phyloP scores from a whole-genome alignment of 176 grass and related monocot species.

The Phragmites australis region DNA sequence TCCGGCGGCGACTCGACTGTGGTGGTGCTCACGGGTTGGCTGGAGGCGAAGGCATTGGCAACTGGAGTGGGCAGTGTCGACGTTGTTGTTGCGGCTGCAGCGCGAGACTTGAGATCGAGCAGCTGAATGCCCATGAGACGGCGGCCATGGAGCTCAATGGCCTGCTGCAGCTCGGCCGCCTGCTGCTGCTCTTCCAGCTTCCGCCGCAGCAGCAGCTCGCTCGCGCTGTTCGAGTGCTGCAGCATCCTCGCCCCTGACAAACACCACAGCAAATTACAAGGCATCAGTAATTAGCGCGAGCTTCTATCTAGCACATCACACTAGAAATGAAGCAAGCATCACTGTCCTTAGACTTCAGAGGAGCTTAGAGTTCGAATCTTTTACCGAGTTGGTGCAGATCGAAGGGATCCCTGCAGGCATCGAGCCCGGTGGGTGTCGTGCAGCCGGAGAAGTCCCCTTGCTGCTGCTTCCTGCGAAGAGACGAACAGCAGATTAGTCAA shows the following conservation, averaged over 20 bases:
- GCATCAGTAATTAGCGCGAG: background rate
- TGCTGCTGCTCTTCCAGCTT: conserved; percentile 91
- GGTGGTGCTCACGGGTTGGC: background rate
- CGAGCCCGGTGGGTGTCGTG: conserved; percentile 55
- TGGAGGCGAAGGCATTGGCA: conserved; percentile 19
- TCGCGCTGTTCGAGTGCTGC: conserved; percentile 58
- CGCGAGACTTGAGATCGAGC: conserved; percentile 61
- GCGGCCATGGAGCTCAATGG: conserved; percentile 73
- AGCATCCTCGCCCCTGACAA: conserved; percentile 75
- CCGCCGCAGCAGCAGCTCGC: conserved; percentile 64
- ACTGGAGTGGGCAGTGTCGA: background rate
- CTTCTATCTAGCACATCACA: background rate
- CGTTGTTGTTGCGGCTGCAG: background rate
- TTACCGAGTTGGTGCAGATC: conserved; percentile 87
- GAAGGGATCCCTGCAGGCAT: conserved; percentile 58
- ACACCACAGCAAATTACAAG: background rate
- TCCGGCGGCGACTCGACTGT: conserved; percentile 32
- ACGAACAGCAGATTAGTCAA: background rate
- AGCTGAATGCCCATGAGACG: conserved; percentile 70
- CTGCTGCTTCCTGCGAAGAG: conserved; percentile 61
- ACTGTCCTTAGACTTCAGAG: background rate
- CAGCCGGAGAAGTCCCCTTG: conserved; percentile 72
- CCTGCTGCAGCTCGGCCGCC: conserved; percentile 66
- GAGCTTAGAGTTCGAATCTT: background rate
- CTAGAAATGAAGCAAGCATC: background rate